Percentiles rank a stretch among this genome's conserved stretches.
Conservation (phyloP, 2,329 filamentous ascomycete species). For the Alternaria sp. region DNA sequence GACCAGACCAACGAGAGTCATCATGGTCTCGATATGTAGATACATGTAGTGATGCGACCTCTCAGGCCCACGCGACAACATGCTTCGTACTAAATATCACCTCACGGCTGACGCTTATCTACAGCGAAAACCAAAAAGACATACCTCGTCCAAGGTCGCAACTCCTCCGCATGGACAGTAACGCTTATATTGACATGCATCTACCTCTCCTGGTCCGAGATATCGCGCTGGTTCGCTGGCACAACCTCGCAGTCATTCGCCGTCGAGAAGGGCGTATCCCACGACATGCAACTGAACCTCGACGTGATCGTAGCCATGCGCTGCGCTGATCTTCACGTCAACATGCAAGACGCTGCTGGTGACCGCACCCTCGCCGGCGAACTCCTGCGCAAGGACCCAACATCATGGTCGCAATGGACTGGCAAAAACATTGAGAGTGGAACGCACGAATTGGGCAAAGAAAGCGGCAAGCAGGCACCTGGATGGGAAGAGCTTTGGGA, state of each 20-base stretch:
- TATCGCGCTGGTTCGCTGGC: conserved; percentile 84
- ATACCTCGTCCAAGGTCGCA: conserved; percentile 83
- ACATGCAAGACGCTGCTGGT: conserved; percentile 94
- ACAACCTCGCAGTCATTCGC: conserved; percentile 88
- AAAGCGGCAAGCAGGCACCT: conserved; percentile 40
- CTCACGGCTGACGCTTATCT: conserved; percentile 17
- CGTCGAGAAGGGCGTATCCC: conserved; percentile 90
- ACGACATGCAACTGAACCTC: conserved; percentile 91
- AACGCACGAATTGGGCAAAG: conserved; percentile 56
- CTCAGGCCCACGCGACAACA: conserved; percentile 8
- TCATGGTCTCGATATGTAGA: background rate
- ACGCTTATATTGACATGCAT: conserved; percentile 78
- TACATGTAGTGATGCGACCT: background rate
- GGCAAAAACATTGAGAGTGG: conserved; percentile 70
- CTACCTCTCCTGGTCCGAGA: conserved; percentile 79
- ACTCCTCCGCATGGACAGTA: conserved; percentile 94
- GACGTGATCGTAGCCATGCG: conserved; percentile 92
- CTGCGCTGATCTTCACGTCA: conserved; percentile 89
- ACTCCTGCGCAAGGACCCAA: conserved; percentile 77
- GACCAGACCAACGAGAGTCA: background rate
- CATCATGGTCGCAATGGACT: conserved; percentile 82
- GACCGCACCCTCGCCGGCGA: conserved; percentile 87
- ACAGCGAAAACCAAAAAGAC: conserved; percentile 94
- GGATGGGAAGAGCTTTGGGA: conserved; percentile 76
- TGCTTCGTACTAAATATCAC: background rate